Conservation (phyloP, 2,329 filamentous ascomycete genomes). For the Podosphaera aphanis region DNA sequence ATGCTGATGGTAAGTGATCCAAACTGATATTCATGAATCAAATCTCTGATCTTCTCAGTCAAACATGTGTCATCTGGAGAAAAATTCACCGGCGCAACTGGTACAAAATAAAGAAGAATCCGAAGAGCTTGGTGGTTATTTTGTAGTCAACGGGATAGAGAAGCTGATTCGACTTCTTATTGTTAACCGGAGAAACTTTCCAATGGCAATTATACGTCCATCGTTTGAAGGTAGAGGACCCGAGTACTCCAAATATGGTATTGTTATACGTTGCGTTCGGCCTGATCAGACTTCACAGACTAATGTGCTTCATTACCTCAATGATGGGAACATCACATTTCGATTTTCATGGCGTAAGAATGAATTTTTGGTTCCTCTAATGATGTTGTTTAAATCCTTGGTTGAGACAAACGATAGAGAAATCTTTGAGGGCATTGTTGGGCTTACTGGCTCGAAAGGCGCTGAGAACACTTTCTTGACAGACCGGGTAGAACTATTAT, state of each 20-base stretch:
- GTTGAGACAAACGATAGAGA: conserved; percentile 91
- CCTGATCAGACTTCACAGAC: conserved; percentile 97
- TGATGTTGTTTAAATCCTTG: conserved; percentile 92
- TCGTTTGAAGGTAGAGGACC: conserved; percentile 75
- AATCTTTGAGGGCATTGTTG: conserved; percentile 84
- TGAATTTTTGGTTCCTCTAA: conserved; percentile 81
- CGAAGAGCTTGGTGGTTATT: conserved; percentile 90
- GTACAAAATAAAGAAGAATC: conserved; percentile 82
- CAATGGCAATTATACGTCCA: conserved; percentile 76
- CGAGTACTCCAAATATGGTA: conserved; percentile 71
- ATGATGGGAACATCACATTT: conserved; percentile 88
- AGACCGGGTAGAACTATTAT: conserved; percentile 73
- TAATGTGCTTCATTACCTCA: conserved; percentile 88
- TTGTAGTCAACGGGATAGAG: conserved; percentile 92
- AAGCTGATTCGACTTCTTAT: conserved; percentile 87
- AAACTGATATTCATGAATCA: neutral
- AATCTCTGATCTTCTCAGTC: conserved; percentile 30
- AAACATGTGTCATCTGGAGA: conserved; percentile 74
- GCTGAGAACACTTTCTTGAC: conserved; percentile 79
- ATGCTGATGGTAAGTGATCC: conserved; percentile 57
- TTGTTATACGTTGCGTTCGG: conserved; percentile 74
- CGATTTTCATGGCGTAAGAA: conserved; percentile 95
- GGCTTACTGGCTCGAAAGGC: conserved; percentile 50
- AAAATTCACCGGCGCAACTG: conserved; percentile 58
- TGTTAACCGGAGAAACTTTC: conserved; percentile 76